A percentile compares a stretch with the other conserved stretches of the same genome.
phyloP scores from a whole-genome alignment of 1,284 basidiomycete species.

The Malassezia equina region DNA sequence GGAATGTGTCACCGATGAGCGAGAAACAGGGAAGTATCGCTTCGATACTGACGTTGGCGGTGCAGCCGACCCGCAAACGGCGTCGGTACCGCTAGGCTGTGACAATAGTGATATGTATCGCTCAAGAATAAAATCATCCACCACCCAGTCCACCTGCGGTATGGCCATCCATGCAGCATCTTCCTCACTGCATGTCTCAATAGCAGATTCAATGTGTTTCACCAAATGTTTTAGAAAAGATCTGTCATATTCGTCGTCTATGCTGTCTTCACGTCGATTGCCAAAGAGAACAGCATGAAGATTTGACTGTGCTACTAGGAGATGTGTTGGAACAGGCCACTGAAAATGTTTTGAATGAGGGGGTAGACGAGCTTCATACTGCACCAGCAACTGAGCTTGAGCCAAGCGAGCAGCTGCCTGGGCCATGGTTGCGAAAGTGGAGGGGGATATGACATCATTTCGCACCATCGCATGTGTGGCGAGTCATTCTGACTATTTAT shows the following conservation, averaged over 20 bases:
- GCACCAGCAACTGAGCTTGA: slow-evolving; percentile 1
- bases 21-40: slow-evolving; percentile 5
- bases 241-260: slow-evolving; percentile 8
- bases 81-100: not conserved
- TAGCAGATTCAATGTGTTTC: slow-evolving; percentile 7
- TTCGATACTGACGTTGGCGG: not conserved
- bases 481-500: too few species aligned
- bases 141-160: not conserved
- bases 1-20: not conserved
- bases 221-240: slow-evolving; percentile 15
- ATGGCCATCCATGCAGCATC: not conserved
- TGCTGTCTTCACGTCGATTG: not conserved
- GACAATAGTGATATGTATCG: slow-evolving; percentile 12
- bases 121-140: slow-evolving; percentile 7
- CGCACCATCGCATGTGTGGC: not conserved
- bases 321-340: slow-evolving; percentile 2
- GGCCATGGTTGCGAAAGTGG: not conserved
- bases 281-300: not conserved
- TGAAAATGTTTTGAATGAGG: slow-evolving; percentile 7
- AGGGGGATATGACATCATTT: not conserved
- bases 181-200: not conserved
- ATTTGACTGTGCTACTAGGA: not conserved
- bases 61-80: not conserved
- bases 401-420: not conserved
- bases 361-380: slow-evolving; percentile 14